Conservation (phyloP, 2,329 filamentous ascomycete species). For the Aspergillus niger region DNA sequence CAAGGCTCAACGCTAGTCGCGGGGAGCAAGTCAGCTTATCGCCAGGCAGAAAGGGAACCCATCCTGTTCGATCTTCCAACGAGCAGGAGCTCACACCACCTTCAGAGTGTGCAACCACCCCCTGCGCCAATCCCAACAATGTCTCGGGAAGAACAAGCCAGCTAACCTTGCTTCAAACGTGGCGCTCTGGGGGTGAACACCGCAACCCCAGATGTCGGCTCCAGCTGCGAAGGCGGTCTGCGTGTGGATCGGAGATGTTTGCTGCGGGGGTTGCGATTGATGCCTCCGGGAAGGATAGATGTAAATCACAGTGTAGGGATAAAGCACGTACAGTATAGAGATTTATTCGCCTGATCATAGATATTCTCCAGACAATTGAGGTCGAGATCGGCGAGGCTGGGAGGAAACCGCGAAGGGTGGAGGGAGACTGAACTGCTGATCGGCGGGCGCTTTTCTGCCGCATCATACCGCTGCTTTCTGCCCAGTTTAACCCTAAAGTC, state of each 20-base stretch:
- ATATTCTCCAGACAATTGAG: not conserved
- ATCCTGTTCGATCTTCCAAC: not conserved
- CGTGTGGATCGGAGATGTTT: not conserved
- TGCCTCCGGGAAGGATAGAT: not conserved
- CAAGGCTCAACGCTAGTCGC: constrained; percentile 11
- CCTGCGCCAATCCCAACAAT: not conserved
- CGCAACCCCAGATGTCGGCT: not conserved
- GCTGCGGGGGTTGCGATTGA: not conserved
- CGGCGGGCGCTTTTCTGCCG: constrained; percentile 11
- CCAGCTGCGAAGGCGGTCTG: constrained; percentile 13
- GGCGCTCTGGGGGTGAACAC: not conserved
- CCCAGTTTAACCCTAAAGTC: constrained; percentile 4
- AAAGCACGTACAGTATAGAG: constrained; percentile 40
- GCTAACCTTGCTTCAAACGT: not conserved
- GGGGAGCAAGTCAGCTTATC: constrained; percentile 10
- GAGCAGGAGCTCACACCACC: not conserved
- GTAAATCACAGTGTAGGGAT: not conserved
- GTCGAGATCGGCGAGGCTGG: not conserved
- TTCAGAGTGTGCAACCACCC: not conserved
- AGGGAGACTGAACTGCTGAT: not conserved
- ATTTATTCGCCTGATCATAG: not conserved
- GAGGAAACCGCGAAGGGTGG: not conserved
- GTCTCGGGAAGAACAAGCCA: not conserved
- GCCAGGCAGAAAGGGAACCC: not conserved
- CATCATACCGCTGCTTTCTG: constrained; percentile 13